These are phyloP conservation scores for Teunomyces gatunensis DNA, from an alignment of 805 yeast genomes.

Conservation along the genomic window DNA sequence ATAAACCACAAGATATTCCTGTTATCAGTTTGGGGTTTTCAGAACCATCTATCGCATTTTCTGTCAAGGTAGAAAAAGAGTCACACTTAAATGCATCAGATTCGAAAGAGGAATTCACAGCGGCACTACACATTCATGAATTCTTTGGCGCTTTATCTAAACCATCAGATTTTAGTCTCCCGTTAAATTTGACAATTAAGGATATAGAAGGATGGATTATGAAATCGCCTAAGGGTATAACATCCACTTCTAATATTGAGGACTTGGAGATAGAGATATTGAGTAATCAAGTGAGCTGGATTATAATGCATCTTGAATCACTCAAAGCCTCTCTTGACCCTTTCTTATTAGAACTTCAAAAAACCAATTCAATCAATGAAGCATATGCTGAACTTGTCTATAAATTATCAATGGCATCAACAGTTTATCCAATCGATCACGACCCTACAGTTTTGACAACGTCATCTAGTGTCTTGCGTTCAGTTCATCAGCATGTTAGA, in stretches of 20 bases:
- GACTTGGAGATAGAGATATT: constrained; percentile 17
- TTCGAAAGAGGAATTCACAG: constrained; percentile 11
- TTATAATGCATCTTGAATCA: constrained; percentile 14
- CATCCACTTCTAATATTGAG: constrained; percentile 19
- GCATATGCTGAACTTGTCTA: constrained; percentile 40
- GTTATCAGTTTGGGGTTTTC: constrained; percentile 22
- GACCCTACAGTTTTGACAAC: constrained; percentile 90
- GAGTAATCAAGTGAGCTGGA: constrained; percentile 20
- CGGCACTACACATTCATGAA: constrained; percentile 34
- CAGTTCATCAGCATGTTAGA: constrained; percentile 71
- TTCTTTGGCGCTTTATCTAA: constrained; percentile 19
- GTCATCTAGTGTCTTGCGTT: constrained; percentile 77
- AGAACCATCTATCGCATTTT: constrained; percentile 36
- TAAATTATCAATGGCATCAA: constrained; percentile 38
- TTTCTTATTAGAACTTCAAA: constrained; percentile 15
- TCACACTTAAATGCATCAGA: constrained; percentile 4
- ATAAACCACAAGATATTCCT: constrained; percentile 27
- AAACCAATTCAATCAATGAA: constrained; percentile 7
- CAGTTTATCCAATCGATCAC: constrained; percentile 52
- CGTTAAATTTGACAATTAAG: constrained; percentile 14
- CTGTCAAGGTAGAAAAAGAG: constrained; percentile 14
- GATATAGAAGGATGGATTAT: constrained; percentile 41
- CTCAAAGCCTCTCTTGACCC: constrained; percentile 13
- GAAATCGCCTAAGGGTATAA: constrained; percentile 11
- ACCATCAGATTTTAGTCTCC: constrained; percentile 19